Conservation (phyloP, 441 rosid genomes). For the Adansonia madagascariensis region DNA sequence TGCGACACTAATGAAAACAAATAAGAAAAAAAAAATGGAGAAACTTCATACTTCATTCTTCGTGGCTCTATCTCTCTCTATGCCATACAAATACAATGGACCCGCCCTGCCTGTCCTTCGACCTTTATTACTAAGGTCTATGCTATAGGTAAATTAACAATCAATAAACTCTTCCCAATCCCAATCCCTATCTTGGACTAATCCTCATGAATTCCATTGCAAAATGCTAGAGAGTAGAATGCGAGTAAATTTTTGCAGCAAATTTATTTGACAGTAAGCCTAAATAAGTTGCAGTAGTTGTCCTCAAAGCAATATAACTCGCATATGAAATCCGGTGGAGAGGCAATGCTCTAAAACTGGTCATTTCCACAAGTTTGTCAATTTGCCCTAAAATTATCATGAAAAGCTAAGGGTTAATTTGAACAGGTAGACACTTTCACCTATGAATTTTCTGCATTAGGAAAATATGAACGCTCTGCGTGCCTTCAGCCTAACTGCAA, state of each 20-base stretch:
- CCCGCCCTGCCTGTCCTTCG: too few relatives aligned
- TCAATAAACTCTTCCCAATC: constrained; percentile 13
- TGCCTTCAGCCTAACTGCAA: constrained; percentile 1
- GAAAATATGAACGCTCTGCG: not conserved
- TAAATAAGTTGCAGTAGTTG: not conserved
- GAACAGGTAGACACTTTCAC: not conserved
- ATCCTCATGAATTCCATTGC: constrained; percentile 40
- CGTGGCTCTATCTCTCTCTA: too few relatives aligned
- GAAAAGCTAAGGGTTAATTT: constrained; percentile 5
- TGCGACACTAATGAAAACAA: too few relatives aligned
- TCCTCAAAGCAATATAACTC: not conserved
- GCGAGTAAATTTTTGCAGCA: not conserved
- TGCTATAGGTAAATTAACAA: too few relatives aligned
- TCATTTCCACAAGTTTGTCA: not conserved
- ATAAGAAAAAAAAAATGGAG: too few relatives aligned
- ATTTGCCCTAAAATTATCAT: not conserved
- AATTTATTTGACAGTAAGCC: too few relatives aligned
- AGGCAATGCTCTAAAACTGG: not conserved
- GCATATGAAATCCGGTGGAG: not conserved
- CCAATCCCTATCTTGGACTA: constrained; percentile 57
- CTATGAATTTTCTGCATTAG: not conserved
- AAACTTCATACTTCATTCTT: too few relatives aligned
- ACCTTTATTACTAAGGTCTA: too few relatives aligned
- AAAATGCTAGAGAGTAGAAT: not conserved
- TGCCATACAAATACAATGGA: too few relatives aligned